Conservation (phyloP, 345 rosid species). For the Rhizophora mangle region DNA sequence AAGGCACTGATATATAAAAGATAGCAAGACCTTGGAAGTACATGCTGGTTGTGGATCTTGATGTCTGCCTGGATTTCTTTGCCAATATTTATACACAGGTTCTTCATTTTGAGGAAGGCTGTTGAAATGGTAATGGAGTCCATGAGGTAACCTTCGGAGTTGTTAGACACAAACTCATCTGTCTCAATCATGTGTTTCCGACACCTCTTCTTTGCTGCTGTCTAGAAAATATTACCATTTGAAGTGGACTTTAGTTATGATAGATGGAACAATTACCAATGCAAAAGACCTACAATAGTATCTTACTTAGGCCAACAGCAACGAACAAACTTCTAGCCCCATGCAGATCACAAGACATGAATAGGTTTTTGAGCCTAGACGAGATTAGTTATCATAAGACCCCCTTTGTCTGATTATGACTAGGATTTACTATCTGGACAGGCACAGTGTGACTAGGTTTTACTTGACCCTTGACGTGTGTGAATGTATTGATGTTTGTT, state of each 20-base stretch:
- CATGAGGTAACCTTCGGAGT: slow-evolving; percentile 26
- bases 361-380: neutral
- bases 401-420: no score
- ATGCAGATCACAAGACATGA: neutral
- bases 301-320: slow-evolving; percentile 2
- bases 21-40: slow-evolving; percentile 26
- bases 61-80: slow-evolving; percentile 35
- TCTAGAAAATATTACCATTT: slow-evolving; percentile 17
- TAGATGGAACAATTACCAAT: neutral
- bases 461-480: no score
- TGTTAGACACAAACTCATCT: slow-evolving; percentile 30
- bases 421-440: no score
- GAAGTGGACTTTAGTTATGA: slow-evolving; percentile 4
- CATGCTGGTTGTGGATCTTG: slow-evolving; percentile 32
- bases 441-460: no score
- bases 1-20: neutral
- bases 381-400: no score
- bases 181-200: slow-evolving; percentile 34
- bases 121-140: slow-evolving; percentile 31
- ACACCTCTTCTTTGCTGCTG: slow-evolving; percentile 35
- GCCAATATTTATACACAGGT: slow-evolving; percentile 25
- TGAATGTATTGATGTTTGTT: neutral
- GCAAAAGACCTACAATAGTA: neutral
- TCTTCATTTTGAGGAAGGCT: slow-evolving; percentile 32
- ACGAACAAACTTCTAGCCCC: neutral